Base-by-base conservation (phyloP, 2,329 filamentous ascomycete species). In the Apiospora rasikravindrae region DNA sequence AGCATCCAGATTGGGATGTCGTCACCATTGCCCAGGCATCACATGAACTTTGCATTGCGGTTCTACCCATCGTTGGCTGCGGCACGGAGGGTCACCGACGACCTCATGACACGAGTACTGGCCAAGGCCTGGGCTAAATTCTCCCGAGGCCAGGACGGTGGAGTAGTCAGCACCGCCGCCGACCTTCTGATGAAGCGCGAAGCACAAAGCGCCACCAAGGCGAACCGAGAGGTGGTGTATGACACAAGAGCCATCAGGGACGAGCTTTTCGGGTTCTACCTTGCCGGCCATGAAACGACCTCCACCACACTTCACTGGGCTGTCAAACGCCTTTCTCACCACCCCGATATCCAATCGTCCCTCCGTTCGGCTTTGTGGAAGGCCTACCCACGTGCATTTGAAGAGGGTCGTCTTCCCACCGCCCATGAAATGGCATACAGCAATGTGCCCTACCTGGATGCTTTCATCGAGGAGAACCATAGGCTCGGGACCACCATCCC, bases 391-490 rank as follows among this genome's bases (percentile, higher is more conserved):
- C n/a, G 22, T 10, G 74, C 76, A 0, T 40, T 29, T 1, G 33
- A 37, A 2, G 71, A 71, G 29, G 68, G 69, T 2, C 37, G 72
- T 6, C 45, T 40, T 19, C 75, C 73, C 1, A 73, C 76, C 1
- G 26, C 57, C 0, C 24, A 73, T 33, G 76, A 76, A 64, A 75
- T 76, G 44, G 67, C 53, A 22, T 69, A 69, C 3, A 69, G 61
- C 1, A 44, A 47, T 3, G 72, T 76, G n/a, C 73, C 73, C 3
- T 76, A 74, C 51, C 67, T 75, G 0, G 74, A 77, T n/a, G 76
- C 76, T n/a, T 61, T 73, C 2, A 73, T 75, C 4, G 76, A 76
- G 61, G 76, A 74, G 61, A 67, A 57, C 29, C 70, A 71, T n/a
- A 72, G 73, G 2, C 37, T 70, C 26, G 40, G 64, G 45, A 22